Evolutionary conservation across 2,329 filamentous ascomycete genomes (phyloP), one percentile per base, ranked within the genome.

Genomic region (Phialophora macrospora): DNA sequence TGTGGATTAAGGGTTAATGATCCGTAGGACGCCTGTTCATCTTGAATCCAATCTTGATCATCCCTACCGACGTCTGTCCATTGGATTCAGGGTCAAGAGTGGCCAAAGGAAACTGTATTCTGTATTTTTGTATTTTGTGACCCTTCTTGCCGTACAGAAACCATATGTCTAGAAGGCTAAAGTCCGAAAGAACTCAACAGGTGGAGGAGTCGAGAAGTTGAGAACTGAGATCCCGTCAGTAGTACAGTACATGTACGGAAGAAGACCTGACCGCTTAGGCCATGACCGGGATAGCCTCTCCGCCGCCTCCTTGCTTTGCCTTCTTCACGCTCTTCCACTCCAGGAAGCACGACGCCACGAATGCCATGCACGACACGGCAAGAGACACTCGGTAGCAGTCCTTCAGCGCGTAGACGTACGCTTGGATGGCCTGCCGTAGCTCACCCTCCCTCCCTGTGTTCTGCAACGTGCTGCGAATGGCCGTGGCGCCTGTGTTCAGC

Each of bases 401-500:
- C 34, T 64, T 71, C 49, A 72, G 48, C 8, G 69, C 69, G 17
- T 62, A 59, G 34, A 70, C 68, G 57, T 80, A 80, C n/a, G 76
- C 77, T 17, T 70, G 46, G n/a, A 78, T 60, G 24, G 57, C 62
- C 28, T 61, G 56, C 26, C 41, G 62, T 7, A 78, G 72, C 2
- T 70, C 73, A 0, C 67, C 58, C 4, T 82, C 67, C 20, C 77
- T 71, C 1, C 69, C 71, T 3, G 69, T 64, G 2, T 48, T 55
- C 5, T 77, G 69, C 17, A 79, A 73, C 8, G 79, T 70, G 3
- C 75, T 55, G 58, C 76, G 72, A 70, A 83, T 71, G 44, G 77
- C 74, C 1, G 80, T 80, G 4, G 80, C 80, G 20, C 82, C 82
- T 8, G 75, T 77, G 4, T 69, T 65, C 22, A 82, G 71, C 14